A percentile compares a stretch with the other conserved stretches of the same genome.
These are phyloP conservation scores for Arachnomyces sp. DNA, from an alignment of 2,329 filamentous ascomycete genomes.

Conservation along the genomic window DNA sequence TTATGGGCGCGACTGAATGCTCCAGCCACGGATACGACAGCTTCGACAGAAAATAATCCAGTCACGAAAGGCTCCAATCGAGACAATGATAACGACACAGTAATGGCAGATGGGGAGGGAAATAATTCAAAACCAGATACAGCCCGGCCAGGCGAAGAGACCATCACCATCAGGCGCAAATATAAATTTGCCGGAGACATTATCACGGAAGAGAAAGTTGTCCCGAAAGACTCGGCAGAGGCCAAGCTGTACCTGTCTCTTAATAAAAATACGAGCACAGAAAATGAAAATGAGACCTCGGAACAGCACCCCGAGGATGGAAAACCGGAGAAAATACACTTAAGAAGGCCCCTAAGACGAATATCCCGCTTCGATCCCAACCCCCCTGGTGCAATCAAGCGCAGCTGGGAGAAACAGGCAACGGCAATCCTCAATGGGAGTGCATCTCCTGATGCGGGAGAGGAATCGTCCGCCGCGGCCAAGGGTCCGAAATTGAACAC, in stretches of 20 bases:
- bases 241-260: constrained; percentile 45
- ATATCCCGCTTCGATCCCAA: constrained; percentile 41
- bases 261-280: constrained; percentile 26
- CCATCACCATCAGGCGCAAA: constrained; percentile 48
- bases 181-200: constrained; percentile 51
- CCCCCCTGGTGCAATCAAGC: constrained; percentile 34
- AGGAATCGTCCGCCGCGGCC: constrained; percentile 20
- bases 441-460: constrained; percentile 10
- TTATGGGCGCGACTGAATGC: constrained; percentile 47
- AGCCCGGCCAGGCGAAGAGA: constrained; percentile 28
- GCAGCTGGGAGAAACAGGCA: constrained; percentile 34
- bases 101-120: constrained; percentile 1
- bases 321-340: constrained; percentile 5
- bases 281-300: constrained; percentile 18
- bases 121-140: neutral
- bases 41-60: constrained; percentile 12
- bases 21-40: constrained; percentile 13
- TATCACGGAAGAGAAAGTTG: constrained; percentile 46
- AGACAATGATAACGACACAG: constrained; percentile 11
- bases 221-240: constrained; percentile 46
- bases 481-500: constrained; percentile 55
- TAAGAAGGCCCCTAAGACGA: constrained; percentile 30
- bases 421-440: no score
- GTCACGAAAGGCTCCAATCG: constrained; percentile 8
- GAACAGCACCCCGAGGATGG: constrained; percentile 12